Conservation (phyloP, 768 basidiomycete genomes). For the Hypholoma fasciculare region DNA sequence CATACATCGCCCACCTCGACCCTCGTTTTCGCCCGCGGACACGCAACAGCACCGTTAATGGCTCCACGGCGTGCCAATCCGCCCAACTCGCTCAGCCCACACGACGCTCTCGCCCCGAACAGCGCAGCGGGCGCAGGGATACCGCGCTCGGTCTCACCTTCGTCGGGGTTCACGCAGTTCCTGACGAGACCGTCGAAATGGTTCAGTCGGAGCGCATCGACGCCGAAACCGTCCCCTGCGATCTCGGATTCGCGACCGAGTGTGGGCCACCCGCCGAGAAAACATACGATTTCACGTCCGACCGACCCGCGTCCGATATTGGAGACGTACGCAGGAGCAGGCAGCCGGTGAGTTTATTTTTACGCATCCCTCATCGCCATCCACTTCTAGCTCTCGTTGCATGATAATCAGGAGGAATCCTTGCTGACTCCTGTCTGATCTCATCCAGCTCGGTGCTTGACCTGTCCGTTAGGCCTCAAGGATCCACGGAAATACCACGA, state of each 20-base stretch:
- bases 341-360: slow-evolving; percentile 49
- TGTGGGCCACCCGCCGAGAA: slow-evolving; percentile 35
- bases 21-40: slow-evolving; percentile 3
- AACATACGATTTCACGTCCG: slow-evolving; percentile 82
- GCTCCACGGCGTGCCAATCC: slow-evolving; percentile 48
- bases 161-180: slow-evolving; percentile 62
- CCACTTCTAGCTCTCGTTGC: not conserved
- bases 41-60: slow-evolving; percentile 32
- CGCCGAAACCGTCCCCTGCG: slow-evolving; percentile 42
- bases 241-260: slow-evolving; percentile 50
- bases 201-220: slow-evolving; percentile 64
- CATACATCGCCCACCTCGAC: not conserved
- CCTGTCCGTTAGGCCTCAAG: slow-evolving; percentile 46
- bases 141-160: slow-evolving; percentile 66
- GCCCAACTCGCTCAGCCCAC: slow-evolving; percentile 28
- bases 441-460: slow-evolving; percentile 65
- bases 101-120: slow-evolving; percentile 23
- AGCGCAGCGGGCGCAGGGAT: slow-evolving; percentile 32
- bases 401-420: not conserved
- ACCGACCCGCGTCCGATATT: slow-evolving; percentile 81
- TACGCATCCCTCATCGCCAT: not conserved
- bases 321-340: slow-evolving; percentile 48
- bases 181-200: slow-evolving; percentile 70
- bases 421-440: not conserved
- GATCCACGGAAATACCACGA: slow-evolving; percentile 43